These are phyloP conservation scores for Termitomyces sp. DNA, from an alignment of 768 basidiomycete genomes.

Conservation along the genomic window DNA sequence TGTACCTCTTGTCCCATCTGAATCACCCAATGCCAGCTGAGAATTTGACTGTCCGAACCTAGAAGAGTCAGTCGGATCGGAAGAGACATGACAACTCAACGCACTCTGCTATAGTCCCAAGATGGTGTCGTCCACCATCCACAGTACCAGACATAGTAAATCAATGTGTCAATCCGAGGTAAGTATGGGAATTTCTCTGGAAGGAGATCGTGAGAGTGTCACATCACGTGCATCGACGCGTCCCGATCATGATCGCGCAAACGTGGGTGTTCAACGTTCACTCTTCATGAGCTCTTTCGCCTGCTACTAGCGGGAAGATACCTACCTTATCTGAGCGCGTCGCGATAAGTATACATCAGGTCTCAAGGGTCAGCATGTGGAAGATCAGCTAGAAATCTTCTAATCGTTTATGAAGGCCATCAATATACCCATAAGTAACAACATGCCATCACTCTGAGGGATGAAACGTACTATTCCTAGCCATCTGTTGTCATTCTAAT, in stretches of 20 bases:
- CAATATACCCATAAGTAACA: neutral
- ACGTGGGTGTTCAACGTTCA: no score
- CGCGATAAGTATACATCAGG: no score
- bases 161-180: neutral
- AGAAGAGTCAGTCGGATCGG: neutral
- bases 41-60: slow-evolving; percentile 30
- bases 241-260: neutral
- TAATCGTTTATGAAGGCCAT: neutral
- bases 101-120: slow-evolving; percentile 25
- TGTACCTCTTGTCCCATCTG: neutral
- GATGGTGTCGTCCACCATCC: slow-evolving; percentile 9
- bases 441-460: neutral
- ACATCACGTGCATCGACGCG: slow-evolving; percentile 2
- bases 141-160: slow-evolving; percentile 7
- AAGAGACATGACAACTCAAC: neutral
- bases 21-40: slow-evolving; percentile 11
- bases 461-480: neutral
- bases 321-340: neutral
- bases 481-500: neutral
- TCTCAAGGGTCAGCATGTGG: neutral
- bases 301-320: neutral
- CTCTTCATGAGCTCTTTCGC: no score
- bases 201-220: slow-evolving; percentile 2
- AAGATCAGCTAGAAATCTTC: neutral
- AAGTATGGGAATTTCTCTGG: neutral